A percentile compares a stretch with the other conserved stretches of the same genome.
These are phyloP conservation scores for Grigorovia yakushimaensis DNA, from an alignment of 805 yeast genomes.

Conservation along the genomic window DNA sequence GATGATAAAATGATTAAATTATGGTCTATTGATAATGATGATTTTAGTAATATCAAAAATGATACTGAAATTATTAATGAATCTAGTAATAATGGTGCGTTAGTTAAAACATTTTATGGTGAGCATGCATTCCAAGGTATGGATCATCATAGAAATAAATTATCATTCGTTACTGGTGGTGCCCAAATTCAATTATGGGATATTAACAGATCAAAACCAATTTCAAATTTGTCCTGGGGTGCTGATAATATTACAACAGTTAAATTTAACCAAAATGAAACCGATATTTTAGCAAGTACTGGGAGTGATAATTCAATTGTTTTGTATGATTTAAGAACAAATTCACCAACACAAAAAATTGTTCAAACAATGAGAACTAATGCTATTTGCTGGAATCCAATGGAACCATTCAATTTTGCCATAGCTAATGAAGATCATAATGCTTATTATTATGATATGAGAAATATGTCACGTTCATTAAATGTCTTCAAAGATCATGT, in stretches of 20 bases:
- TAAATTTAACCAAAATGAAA: slow-evolving; percentile 81
- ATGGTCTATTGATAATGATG: slow-evolving; percentile 65
- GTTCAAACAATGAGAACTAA: slow-evolving; percentile 77
- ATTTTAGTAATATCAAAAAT: slow-evolving; percentile 31
- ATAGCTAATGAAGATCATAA: slow-evolving; percentile 93
- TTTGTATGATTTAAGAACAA: slow-evolving; percentile 81
- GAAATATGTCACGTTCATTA: slow-evolving; percentile 71
- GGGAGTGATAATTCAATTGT: slow-evolving; percentile 88
- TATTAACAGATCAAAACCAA: slow-evolving; percentile 62
- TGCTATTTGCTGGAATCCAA: slow-evolving; percentile 90
- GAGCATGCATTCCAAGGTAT: slow-evolving; percentile 75
- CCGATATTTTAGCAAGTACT: slow-evolving; percentile 78
- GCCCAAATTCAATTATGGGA: slow-evolving; percentile 91
- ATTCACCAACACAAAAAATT: slow-evolving; percentile 85
- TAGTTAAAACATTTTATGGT: slow-evolving; percentile 71
- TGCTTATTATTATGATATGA: slow-evolving; percentile 91
- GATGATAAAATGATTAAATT: slow-evolving; percentile 82
- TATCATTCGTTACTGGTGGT: slow-evolving; percentile 85
- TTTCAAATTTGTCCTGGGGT: slow-evolving; percentile 85
- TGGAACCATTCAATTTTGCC: slow-evolving; percentile 92
- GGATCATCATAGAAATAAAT: slow-evolving; percentile 74
- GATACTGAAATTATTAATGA: slow-evolving; percentile 28
- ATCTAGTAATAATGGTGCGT: slow-evolving; percentile 33
- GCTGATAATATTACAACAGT: slow-evolving; percentile 82
- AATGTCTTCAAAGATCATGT: slow-evolving; percentile 93